phyloP scores from a whole-genome alignment of 169 alveolate species.

The Perkinsus chesapeaki region DNA sequence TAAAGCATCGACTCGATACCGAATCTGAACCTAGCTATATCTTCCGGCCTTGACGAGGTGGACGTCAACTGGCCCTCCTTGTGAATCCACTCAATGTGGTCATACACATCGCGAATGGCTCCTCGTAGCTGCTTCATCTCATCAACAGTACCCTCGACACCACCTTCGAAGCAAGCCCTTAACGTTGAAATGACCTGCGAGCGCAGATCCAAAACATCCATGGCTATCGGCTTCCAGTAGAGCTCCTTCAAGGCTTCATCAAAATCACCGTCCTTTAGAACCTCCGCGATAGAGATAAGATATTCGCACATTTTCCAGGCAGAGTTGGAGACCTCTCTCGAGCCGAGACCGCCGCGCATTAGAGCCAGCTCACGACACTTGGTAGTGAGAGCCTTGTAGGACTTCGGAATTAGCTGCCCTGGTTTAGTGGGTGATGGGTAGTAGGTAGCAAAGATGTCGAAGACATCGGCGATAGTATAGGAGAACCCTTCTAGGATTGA shows the following conservation, averaged over 20 bases:
- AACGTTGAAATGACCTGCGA: background rate
- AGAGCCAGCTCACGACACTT: background rate
- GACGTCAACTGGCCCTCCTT: too few species aligned
- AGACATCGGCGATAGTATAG: background rate
- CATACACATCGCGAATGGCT: background rate
- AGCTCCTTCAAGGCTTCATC: background rate
- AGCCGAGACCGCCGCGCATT: background rate
- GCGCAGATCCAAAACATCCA: background rate
- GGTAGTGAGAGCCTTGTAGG: background rate
- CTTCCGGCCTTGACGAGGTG: background rate
- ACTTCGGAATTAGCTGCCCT: background rate
- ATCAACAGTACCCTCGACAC: background rate
- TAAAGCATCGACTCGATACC: background rate
- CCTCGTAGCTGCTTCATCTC: background rate
- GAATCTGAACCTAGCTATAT: background rate
- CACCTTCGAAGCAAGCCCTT: background rate
- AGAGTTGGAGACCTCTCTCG: background rate
- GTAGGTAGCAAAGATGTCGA: background rate
- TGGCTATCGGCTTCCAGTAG: background rate
- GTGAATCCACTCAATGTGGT: too few species aligned
- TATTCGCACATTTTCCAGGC: background rate
- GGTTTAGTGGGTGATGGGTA: background rate
- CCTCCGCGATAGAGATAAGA: background rate
- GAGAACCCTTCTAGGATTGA: background rate
- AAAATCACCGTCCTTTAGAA: background rate